Base-by-base conservation (phyloP, 176 grass and related monocot species). In the Zea mays region DNA sequence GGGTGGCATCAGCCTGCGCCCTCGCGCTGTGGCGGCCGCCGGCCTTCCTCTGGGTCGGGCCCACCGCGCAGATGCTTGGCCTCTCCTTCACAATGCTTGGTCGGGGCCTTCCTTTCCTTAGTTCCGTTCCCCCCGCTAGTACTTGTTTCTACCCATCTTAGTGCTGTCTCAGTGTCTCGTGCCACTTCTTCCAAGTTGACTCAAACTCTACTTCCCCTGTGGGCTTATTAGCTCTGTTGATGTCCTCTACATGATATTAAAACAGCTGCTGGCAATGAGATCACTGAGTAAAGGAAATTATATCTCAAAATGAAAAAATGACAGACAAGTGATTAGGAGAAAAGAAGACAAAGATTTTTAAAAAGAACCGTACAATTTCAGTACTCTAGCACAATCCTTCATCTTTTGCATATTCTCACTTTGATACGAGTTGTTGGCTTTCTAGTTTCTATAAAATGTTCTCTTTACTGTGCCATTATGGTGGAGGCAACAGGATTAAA, bases 61-160 rank as follows among this genome's bases (percentile, higher is more conserved):
- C 82, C 39, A 67, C 44, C n/a, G 82, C 79, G 14, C 91, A 89
- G 86, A 85, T 97, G 49, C 1, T 91, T 58, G 86, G 91, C 19
- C 2, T 97, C 68, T 90, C 86, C 45, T 68, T 97, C 79, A 93
- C 91, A n/a, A 93, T 97, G 91, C 91, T 93, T 4, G 90, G 93
- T 93, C 8, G 46, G 57, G 54, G 20, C 46, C n/a, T 40, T 48
- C 19, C 21, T 9, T 59, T 34, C 58, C 21, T 8, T 20, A 27
- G 2, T 0, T 69, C 10, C 12, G 13, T 52, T 16, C 27, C n/a
- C 11, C 11, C 0, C 45, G 17, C 40, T 75, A 57, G 21, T 62
- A 5, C 54, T 5, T 16, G 51, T 57, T 33, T 16, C 42, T 40
- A 8, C 33, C 42, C 13, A 21, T 37, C 46, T 3, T 71, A 27